phyloP scores from a whole-genome alignment of 1,139 yeast species.

The Geotrichum klebahnii region DNA sequence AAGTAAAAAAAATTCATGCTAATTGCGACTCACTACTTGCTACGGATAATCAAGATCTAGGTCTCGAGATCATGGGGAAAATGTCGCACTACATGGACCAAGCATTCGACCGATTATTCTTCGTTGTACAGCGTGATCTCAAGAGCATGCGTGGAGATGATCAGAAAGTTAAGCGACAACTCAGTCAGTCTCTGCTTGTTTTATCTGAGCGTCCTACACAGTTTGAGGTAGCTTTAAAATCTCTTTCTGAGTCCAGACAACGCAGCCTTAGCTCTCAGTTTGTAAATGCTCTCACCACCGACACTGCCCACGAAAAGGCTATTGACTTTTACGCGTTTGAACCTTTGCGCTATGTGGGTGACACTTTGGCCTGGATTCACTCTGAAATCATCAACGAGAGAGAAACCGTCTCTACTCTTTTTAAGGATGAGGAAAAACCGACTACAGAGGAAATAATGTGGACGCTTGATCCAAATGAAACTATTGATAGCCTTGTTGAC shows the following conservation, averaged over 20 bases:
- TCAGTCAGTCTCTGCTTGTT: constrained; percentile 34
- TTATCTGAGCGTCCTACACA: constrained; percentile 41
- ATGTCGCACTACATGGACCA: constrained; percentile 51
- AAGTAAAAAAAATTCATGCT: constrained; percentile 60
- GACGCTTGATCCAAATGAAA: constrained; percentile 33
- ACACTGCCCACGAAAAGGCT: constrained; percentile 45
- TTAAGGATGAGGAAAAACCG: constrained; percentile 33
- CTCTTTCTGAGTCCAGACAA: constrained; percentile 36
- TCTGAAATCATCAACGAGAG: constrained; percentile 84
- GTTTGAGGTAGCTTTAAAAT: constrained; percentile 37
- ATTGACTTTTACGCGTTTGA: constrained; percentile 70
- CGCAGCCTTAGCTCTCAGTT: constrained; percentile 41
- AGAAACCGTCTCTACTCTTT: constrained; percentile 61
- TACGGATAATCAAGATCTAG: constrained; percentile 59
- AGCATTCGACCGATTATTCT: constrained; percentile 51
- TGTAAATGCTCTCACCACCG: constrained; percentile 53
- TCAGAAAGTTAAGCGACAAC: constrained; percentile 26
- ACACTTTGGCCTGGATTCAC: constrained; percentile 83
- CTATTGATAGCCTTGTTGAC: constrained; percentile 38
- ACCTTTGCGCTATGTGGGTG: constrained; percentile 79
- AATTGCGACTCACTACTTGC: constrained; percentile 67
- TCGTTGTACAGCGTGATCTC: constrained; percentile 41
- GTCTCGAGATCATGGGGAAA: constrained; percentile 62
- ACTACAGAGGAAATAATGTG: constrained; percentile 10
- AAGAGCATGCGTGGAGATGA: constrained; percentile 26